Base-by-base conservation (phyloP, 257 asterid species). In the Nicotiana otophora region DNA sequence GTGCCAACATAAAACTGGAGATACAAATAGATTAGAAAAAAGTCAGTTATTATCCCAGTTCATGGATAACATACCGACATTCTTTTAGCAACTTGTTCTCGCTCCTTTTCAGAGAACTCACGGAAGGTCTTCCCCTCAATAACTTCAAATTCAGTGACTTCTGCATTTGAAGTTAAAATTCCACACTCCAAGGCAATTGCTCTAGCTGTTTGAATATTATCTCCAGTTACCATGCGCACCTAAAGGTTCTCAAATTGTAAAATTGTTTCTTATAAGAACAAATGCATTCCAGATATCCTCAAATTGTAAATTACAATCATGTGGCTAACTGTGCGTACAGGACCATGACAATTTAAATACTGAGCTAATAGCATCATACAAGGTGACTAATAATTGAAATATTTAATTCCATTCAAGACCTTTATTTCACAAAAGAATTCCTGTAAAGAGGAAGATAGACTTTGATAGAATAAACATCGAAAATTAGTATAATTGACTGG, bases 151-250 rank as follows among this genome's bases (percentile, higher is more conserved):
- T 92, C 97, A 42, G 75, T 86, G 80, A 88, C 89, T 82, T 93
- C 97, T 55, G 89, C 88, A 72, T 81, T 89, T 28, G 97, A 74
- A 78, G 92, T 74, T 85, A 95, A 93, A 83, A 95, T 95, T 81
- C 99, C 97, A 84, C 99, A 95, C 84, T 96, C 99, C 88, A 88
- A 63, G 39, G 98, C 98, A 84, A 94, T 94, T 83, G 98, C 99
- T 89, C 90, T 94, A 78, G 99, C 99, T 85, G 98, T 96, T 86
- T 92, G 97, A 86, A 94, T 89, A 84, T 92, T 96, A 81, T 96
- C 98, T 85, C 99, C 97, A 53, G 99, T 96, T 48, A 96, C 99
- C 99, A 94, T 96, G 83, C 97, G 93, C 88, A 94, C 98, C 98
- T 95, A 86, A 77, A 55, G 77, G 70, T 86, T 79, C 39, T 64